Percentiles rank a stretch among this genome's conserved stretches.
Conservation (phyloP, 129 eudicot species). For the Escallonia herrerae region DNA sequence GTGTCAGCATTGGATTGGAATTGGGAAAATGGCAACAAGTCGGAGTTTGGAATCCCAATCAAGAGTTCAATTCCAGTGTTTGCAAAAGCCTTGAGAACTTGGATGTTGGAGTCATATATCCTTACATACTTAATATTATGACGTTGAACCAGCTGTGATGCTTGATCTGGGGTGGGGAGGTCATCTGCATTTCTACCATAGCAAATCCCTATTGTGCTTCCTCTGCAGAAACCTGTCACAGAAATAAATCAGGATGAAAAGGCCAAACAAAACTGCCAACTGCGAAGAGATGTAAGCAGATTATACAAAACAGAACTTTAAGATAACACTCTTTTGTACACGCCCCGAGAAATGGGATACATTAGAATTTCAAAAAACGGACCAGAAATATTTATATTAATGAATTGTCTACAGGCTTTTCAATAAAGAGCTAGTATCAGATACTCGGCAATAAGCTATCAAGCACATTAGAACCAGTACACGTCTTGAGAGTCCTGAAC, state of each 20-base stretch:
- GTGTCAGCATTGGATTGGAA: conserved; percentile 87
- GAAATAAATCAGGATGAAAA: not conserved
- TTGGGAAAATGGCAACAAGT: conserved; percentile 71
- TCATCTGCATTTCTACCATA: conserved; percentile 97
- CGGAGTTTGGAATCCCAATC: conserved; percentile 87
- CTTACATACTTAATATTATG: conserved; percentile 70
- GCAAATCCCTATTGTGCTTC: conserved; percentile 74
- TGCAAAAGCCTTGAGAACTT: conserved; percentile 87
- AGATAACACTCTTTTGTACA: too few relatives aligned
- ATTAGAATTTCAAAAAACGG: too few relatives aligned
- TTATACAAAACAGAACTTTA: too few relatives aligned
- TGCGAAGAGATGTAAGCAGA: too few relatives aligned
- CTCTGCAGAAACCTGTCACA: conserved; percentile 46
- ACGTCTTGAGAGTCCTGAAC: too few relatives aligned
- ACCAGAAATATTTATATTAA: too few relatives aligned
- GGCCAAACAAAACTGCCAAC: not conserved
- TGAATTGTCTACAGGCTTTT: too few relatives aligned
- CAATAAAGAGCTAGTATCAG: too few relatives aligned
- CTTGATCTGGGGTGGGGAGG: conserved; percentile 91
- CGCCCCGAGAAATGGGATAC: too few relatives aligned
- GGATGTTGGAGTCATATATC: conserved; percentile 89
- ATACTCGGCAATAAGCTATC: too few relatives aligned
- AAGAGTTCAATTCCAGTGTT: conserved; percentile 93
- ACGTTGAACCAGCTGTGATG: conserved; percentile 50
- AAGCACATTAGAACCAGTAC: too few relatives aligned